Evolutionary conservation across 495 filamentous ascomycete genomes (phyloP), one percentile per base, ranked within the genome.

Genomic region (Penicillium cataractarum): DNA sequence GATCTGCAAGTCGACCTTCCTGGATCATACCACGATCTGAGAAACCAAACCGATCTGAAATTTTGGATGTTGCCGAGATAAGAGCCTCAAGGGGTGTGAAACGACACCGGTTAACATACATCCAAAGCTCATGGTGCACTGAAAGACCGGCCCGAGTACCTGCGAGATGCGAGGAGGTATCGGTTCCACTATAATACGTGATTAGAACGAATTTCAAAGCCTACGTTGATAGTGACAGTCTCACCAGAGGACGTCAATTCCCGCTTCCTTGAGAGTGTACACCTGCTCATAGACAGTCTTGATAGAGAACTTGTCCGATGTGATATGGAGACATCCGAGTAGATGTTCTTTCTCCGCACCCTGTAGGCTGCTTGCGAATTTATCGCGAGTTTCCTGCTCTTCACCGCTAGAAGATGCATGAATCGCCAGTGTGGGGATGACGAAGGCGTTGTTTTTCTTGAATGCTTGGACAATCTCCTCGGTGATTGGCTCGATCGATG

Each of bases 361-460:
- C 21, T 60, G 26, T 24, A 60, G 42, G n/a, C 32, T 2, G 35
- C 17, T 50, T 0, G 62, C 33, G 21, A 65, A 57, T 6, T 13
- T 60, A 3, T 65, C 57, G 7, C 57, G 62, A 22, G 44, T 42
- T 19, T 65, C 57, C 19, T 65, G 62, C 35, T 60, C 57, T 13
- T 56, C 52, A 6, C 57, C 62, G 19, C 57, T 60, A 7, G 49
- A 56, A 17, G 57, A 60, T 24, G 62, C 51, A 7, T 65, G 40
- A 0, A 60, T 42, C 4, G 37, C 62, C 4, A 65, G 52, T 24
- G 57, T 60, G 12, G 42, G 57, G 10, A 57, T 57, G 19, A 65
- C 31, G 17, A 65, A 65, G 2, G 62, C 62, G 29, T 65, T 65
- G 27, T 60, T 65, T 10, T 60, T 50, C 42, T 64, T 59, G 39